These are phyloP conservation scores for Trichophyton benhamiae DNA, from an alignment of 2,329 filamentous ascomycete species.

Conservation along the genomic window DNA sequence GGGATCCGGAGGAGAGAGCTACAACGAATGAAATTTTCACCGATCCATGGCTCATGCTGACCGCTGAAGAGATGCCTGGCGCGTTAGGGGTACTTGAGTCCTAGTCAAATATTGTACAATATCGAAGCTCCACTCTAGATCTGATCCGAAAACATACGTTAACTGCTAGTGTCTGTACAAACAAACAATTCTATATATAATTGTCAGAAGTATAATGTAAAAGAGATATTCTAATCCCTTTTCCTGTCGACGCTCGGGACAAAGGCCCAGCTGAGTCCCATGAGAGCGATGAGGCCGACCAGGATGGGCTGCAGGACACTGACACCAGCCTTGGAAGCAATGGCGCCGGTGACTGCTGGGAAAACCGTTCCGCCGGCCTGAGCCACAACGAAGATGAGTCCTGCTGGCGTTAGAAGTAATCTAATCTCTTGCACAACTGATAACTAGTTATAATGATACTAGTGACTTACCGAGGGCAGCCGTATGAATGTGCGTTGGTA, in stretches of 20 bases:
- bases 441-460: not conserved
- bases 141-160: too few species aligned
- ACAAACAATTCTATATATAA: not conserved
- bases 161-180: too few species aligned
- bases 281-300: conserved; percentile 36
- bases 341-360: conserved; percentile 43
- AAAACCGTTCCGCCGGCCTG: conserved; percentile 46
- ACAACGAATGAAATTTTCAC: conserved; percentile 13
- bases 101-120: too few species aligned
- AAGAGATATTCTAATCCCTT: too few species aligned
- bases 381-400: conserved; percentile 46
- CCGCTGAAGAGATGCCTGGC: not conserved
- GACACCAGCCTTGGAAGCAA: conserved; percentile 37
- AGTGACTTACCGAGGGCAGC: conserved; percentile 36
- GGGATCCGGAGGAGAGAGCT: conserved; percentile 16
- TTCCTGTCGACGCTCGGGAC: conserved; percentile 14
- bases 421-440: not conserved
- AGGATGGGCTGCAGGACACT: conserved; percentile 42
- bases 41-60: conserved; percentile 15
- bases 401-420: conserved; percentile 12
- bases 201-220: too few species aligned
- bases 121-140: too few species aligned
- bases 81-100: not conserved
- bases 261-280: conserved; percentile 38
- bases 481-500: conserved; percentile 36